A percentile compares a stretch with the other conserved stretches of the same genome.
These are phyloP conservation scores for Epichloe coenophiala DNA, from an alignment of 2,329 filamentous ascomycete species.

Conservation along the genomic window DNA sequence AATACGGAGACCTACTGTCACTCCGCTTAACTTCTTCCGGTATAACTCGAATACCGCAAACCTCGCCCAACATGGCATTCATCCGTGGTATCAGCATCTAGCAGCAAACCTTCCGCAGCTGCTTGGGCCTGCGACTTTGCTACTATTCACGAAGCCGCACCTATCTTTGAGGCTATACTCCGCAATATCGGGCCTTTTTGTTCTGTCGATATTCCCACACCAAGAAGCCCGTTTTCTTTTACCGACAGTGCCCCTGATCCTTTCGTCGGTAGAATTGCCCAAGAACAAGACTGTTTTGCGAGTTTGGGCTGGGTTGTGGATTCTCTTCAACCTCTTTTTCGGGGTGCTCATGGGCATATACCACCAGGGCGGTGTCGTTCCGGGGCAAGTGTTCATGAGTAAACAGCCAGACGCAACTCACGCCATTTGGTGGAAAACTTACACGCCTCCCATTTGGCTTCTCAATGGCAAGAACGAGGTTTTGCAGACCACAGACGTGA, in stretches of 20 bases:
- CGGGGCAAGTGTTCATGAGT: slow-evolving; percentile 62
- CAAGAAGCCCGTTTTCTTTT: slow-evolving; percentile 70
- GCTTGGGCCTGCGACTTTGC: slow-evolving; percentile 53
- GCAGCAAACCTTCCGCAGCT: slow-evolving; percentile 57
- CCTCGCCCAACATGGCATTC: slow-evolving; percentile 60
- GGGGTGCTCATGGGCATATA: slow-evolving; percentile 68
- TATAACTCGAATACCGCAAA: slow-evolving; percentile 63
- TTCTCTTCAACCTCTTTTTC: slow-evolving; percentile 54
- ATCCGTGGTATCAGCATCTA: slow-evolving; percentile 67
- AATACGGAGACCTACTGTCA: slow-evolving; percentile 52
- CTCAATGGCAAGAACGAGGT: slow-evolving; percentile 63
- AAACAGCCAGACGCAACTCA: slow-evolving; percentile 54
- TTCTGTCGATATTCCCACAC: slow-evolving; percentile 63
- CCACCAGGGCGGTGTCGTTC: slow-evolving; percentile 67
- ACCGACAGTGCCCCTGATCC: slow-evolving; percentile 61
- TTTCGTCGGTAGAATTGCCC: slow-evolving; percentile 59
- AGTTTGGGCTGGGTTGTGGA: slow-evolving; percentile 49
- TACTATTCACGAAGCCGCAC: slow-evolving; percentile 45
- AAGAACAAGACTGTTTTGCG: slow-evolving; percentile 33
- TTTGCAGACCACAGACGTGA: slow-evolving; percentile 57
- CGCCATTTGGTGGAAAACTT: slow-evolving; percentile 77
- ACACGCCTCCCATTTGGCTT: slow-evolving; percentile 69
- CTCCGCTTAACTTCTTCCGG: slow-evolving; percentile 62
- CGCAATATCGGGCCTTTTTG: slow-evolving; percentile 56
- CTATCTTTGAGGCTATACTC: slow-evolving; percentile 53